These are phyloP conservation scores for Cenchrus purpureus DNA, from an alignment of 176 grass and related monocot genomes.

Conservation along the genomic window DNA sequence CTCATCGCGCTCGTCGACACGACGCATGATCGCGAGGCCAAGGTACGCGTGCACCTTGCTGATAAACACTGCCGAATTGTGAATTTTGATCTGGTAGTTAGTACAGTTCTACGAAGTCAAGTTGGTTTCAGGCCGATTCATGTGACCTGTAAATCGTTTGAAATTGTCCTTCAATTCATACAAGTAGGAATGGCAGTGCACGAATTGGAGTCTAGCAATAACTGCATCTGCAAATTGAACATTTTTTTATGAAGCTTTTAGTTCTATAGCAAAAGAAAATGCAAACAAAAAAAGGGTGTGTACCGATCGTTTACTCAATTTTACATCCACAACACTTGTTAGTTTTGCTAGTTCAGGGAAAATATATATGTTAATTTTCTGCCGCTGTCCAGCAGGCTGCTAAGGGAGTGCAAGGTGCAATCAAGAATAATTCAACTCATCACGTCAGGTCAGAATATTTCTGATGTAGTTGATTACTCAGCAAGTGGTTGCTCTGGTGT, in stretches of 20 bases:
- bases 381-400: not conserved
- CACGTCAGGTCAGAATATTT: slow-evolving; percentile 4
- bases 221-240: not conserved
- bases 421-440: not conserved
- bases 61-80: not conserved
- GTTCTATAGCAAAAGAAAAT: not conserved
- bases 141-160: not conserved
- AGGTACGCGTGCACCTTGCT: slow-evolving; percentile 6
- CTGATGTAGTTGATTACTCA: not conserved
- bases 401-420: not conserved
- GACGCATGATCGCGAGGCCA: not conserved
- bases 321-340: not conserved
- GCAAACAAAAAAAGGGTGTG: not conserved
- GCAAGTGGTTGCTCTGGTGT: not conserved
- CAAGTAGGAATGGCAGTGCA: not conserved
- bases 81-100: not conserved
- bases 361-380: not conserved
- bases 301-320: not conserved
- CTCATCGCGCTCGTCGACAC: slow-evolving; percentile 61
- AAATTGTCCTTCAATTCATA: not conserved
- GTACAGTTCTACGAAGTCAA: not conserved
- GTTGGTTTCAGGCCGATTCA: not conserved
- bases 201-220: not conserved
- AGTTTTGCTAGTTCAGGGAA: not conserved
- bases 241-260: not conserved